Percentiles rank a stretch among this genome's conserved stretches.
phyloP scores from a whole-genome alignment of 2,329 filamentous ascomycete genomes.

The Parascedosporium putredinis region DNA sequence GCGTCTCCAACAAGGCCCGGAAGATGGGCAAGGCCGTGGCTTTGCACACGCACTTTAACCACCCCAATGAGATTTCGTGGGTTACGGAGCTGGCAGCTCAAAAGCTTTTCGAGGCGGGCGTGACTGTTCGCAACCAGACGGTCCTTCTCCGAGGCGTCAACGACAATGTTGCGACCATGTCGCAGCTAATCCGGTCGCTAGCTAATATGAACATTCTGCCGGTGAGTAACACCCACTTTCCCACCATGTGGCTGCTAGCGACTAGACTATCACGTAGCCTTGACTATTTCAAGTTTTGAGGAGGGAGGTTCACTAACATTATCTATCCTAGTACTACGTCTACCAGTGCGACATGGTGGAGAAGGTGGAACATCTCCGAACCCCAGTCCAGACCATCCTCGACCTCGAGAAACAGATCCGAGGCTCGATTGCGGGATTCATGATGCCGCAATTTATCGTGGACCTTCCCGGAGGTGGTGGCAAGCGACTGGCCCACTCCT shows the following conservation, averaged over 20 bases:
- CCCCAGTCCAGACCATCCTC: slow-evolving; percentile 47
- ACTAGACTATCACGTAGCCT: no score
- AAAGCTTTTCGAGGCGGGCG: slow-evolving; percentile 32
- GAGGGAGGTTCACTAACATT: not conserved
- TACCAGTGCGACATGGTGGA: slow-evolving; percentile 56
- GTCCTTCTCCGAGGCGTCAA: slow-evolving; percentile 51
- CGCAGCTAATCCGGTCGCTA: slow-evolving; percentile 39
- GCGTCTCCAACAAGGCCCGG: slow-evolving; percentile 38
- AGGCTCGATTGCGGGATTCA: slow-evolving; percentile 51
- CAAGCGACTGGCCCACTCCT: slow-evolving; percentile 46
- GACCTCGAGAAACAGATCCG: slow-evolving; percentile 46
- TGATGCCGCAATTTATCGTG: slow-evolving; percentile 52
- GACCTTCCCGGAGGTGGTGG: slow-evolving; percentile 54
- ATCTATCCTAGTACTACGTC: slow-evolving; percentile 45
- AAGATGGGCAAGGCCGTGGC: slow-evolving; percentile 47
- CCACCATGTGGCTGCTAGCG: no score
- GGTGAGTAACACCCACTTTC: slow-evolving; percentile 24
- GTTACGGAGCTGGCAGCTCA: slow-evolving; percentile 40
- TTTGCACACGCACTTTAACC: slow-evolving; percentile 57
- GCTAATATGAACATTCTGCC: slow-evolving; percentile 47
- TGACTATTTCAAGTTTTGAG: no score
- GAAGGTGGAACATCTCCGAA: slow-evolving; percentile 51
- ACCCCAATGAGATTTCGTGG: slow-evolving; percentile 52
- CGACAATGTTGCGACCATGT: slow-evolving; percentile 42
- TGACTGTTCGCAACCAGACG: slow-evolving; percentile 39